Evolutionary conservation across 2,329 filamentous ascomycete genomes (phyloP), one percentile per base, ranked within the genome.

Genomic region (Alternaria viburni): DNA sequence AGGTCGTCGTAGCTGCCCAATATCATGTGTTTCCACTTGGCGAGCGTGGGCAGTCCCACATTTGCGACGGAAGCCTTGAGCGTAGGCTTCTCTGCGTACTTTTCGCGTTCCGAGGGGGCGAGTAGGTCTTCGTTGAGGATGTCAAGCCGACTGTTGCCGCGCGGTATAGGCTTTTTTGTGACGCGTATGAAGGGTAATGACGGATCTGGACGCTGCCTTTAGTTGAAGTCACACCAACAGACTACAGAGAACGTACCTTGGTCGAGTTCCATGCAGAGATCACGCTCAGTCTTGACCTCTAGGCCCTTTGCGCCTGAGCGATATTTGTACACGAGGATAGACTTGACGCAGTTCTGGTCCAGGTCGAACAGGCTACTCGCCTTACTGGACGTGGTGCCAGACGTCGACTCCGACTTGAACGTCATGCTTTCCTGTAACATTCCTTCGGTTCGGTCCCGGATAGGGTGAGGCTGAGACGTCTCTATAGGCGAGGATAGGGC

Each of bases 51-150:
- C 21, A 85, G 75, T 51, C 82, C 81, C 61, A 85, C 77, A 56
- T 82, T 83, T 19, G 83, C 83, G 57, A 85, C 75, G 2, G 80
- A 82, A n/a, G 79, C 79, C 70, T 83, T 82, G 73, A 79, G 80
- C 54, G 82, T 83, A 26, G 83, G 82, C 66, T 81, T 80, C 60
- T 83, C 80, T 47, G 79, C 74, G 67, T 80, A 83, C 61, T 70
- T 71, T 30, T 75, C 67, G 36, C 74, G 70, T 59, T 81, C 79
- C 19, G 76, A 72, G 10, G 76, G 75, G 56, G 71, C 54, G 45
- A 79, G 68, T 25, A 84, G 78, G 65, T 85, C 83, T 67, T 84
- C 81, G 56, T 79, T 78, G 64, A 79, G 77, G 36, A 85, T 79
- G 63, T 84, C 82, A 28, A 85, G 68, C 56, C 81, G 80, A 30